Evolutionary conservation across 106 monocot species (phyloP), one percentile per base, ranked within the genome.

Genomic region (Cymbidium sinense): DNA sequence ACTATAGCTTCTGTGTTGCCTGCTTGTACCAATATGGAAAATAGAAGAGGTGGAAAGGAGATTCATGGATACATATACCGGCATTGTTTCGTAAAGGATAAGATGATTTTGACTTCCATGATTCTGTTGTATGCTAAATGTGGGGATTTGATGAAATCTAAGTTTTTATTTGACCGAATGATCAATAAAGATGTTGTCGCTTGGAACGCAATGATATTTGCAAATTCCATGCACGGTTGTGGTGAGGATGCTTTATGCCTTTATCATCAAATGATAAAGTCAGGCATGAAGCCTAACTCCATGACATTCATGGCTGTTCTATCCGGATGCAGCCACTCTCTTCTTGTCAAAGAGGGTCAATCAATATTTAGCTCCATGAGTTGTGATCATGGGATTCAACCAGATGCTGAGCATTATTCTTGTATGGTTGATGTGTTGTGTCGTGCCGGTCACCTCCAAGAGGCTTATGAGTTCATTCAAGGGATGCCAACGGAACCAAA

Each of bases 201-300:
- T 51, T 90, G 90, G 93, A 93, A 90, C 74, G 90, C 90, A 4
- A 85, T 90, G 74, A 93, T 93, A 43, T 36, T 85, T 54, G 93
- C 90, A 20, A 88, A 83, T 34, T 88, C 93, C 13, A 90, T 88
- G 88, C 93, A 93, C 37, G 93, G 93, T 1, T 86, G 84, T 50
- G 90, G 93, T 13, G 67, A 79, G 52, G 86, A 93, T 82, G 83
- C 88, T 1, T 20, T 93, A 54, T 71, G 65, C 18, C 28, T 88
- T 11, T 90, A 83, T 34, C n/a, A 73, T 6, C 35, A 37, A 58
- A 86, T 90, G 93, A 37, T 83, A 70, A 52, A 28, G 69, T 77
- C 75, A 29, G 83, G 86, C 10, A 30, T 79, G 37, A 85, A 70
- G 51, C 93, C 90, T 30, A 85, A 90, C 77, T 41, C 86, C 2